These are phyloP conservation scores for Aspergillus wentii DNA, from an alignment of 495 filamentous ascomycete species.

Conservation along the genomic window DNA sequence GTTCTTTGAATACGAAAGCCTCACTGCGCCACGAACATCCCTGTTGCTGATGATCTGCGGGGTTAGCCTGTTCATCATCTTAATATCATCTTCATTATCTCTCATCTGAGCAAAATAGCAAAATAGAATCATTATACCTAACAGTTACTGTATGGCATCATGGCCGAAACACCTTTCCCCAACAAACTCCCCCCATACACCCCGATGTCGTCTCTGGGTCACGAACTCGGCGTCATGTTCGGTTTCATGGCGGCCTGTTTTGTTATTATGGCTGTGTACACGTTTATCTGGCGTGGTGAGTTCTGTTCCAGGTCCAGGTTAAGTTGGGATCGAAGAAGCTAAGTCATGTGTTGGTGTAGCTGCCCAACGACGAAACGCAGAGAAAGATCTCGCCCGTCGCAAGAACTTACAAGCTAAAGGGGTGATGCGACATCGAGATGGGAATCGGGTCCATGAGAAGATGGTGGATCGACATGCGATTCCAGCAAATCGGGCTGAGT, in stretches of 20 bases:
- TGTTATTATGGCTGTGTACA: constrained; percentile 33
- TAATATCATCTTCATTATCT: too few species aligned
- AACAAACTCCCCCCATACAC: constrained; percentile 24
- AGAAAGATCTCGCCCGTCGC: constrained; percentile 27
- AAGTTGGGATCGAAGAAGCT: too few species aligned
- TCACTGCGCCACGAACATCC: too few species aligned
- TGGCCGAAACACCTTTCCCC: too few species aligned
- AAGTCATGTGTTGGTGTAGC: too few species aligned
- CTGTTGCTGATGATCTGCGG: too few species aligned
- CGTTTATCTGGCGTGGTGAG: constrained; percentile 33
- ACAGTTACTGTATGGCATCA: too few species aligned
- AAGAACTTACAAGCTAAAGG: constrained; percentile 17
- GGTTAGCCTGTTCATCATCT: too few species aligned
- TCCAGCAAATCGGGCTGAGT: constrained; percentile 12
- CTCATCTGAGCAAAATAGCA: background rate
- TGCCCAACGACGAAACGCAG: constrained; percentile 1
- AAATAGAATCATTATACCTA: too few species aligned
- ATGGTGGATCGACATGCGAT: constrained; percentile 17
- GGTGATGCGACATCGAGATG: constrained; percentile 3
- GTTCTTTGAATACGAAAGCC: too few species aligned
- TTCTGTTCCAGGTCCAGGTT: too few species aligned
- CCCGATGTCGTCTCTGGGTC: constrained; percentile 24
- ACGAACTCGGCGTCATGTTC: constrained; percentile 40
- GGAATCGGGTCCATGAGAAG: constrained; percentile 18
- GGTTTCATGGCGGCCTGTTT: constrained; percentile 34